Conservation (phyloP, 768 basidiomycete genomes). For the Phaffia tasmanica region DNA sequence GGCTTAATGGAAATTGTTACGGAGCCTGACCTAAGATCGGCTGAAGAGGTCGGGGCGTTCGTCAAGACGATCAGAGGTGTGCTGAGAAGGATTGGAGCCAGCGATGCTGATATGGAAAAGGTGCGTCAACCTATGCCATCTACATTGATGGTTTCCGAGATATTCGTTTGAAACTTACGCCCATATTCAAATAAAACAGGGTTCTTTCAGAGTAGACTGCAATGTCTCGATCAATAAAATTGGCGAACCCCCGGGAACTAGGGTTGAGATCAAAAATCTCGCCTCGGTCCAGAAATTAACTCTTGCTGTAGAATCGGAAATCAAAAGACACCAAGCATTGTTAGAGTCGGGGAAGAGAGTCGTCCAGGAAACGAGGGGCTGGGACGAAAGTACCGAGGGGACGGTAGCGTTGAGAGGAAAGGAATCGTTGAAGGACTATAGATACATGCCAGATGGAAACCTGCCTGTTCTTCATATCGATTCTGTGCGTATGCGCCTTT, state of each 20-base stretch:
- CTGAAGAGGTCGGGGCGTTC: constrained; percentile 83
- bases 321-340: constrained; percentile 61
- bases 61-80: constrained; percentile 70
- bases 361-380: constrained; percentile 78
- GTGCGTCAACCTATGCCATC: constrained; percentile 39
- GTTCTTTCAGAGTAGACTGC: constrained; percentile 86
- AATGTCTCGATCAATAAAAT: constrained; percentile 77
- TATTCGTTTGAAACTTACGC: constrained; percentile 19
- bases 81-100: constrained; percentile 69
- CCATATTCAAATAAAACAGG: constrained; percentile 44
- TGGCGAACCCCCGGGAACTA: constrained; percentile 53
- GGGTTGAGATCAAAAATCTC: constrained; percentile 94
- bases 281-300: constrained; percentile 79
- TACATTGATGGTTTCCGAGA: not conserved
- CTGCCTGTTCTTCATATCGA: constrained; percentile 53
- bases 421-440: constrained; percentile 89
- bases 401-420: constrained; percentile 78
- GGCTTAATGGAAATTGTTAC: constrained; percentile 94
- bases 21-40: constrained; percentile 74
- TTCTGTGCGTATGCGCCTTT: constrained; percentile 28
- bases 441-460: constrained; percentile 95
- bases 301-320: constrained; percentile 80
- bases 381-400: constrained; percentile 66
- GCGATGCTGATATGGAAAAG: constrained; percentile 95
- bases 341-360: constrained; percentile 45